Evolutionary conservation across 495 filamentous ascomycete genomes (phyloP).

Genomic region (Cladorrhinum samala): DNA sequence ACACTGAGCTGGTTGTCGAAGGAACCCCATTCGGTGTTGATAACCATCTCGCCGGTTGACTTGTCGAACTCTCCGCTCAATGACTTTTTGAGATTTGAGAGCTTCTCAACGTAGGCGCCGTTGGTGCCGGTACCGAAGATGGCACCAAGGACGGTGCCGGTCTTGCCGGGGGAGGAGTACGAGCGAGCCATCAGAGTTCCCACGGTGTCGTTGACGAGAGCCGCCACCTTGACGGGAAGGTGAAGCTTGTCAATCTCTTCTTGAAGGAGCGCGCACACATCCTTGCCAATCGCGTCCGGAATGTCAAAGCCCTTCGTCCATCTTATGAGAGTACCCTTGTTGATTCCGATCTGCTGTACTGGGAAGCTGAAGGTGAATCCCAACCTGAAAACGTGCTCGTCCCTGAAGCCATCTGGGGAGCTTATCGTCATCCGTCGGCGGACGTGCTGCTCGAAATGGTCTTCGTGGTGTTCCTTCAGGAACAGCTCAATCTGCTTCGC

Average conservation of each 20-base stretch:
- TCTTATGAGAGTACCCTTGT: constrained; percentile 83
- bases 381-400: constrained; percentile 76
- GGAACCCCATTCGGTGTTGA: constrained; percentile 98
- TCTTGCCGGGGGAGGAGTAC: constrained; percentile 86
- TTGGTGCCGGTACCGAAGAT: constrained; percentile 96
- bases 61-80: constrained; percentile 64
- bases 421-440: constrained; percentile 51
- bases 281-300: constrained; percentile 82
- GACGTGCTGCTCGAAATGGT: constrained; percentile 72
- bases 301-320: constrained; percentile 99
- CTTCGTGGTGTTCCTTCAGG: constrained; percentile 77
- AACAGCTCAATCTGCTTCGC: constrained; percentile 87
- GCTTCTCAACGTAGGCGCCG: constrained; percentile 82
- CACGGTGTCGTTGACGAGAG: constrained; percentile 95
- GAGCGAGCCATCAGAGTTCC: constrained; percentile 96
- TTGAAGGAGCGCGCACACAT: constrained; percentile 88
- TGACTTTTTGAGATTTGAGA: constrained; percentile 62
- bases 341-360: constrained; percentile 87
- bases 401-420: constrained; percentile 46
- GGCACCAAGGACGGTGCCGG: constrained; percentile 77
- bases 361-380: constrained; percentile 99
- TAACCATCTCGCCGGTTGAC: constrained; percentile 86
- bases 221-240: constrained; percentile 87
- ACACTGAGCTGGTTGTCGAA: constrained; percentile 91
- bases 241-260: constrained; percentile 80